Conservation (phyloP, 352 stramenopile species). For the Aphanomyces cochlioides region DNA sequence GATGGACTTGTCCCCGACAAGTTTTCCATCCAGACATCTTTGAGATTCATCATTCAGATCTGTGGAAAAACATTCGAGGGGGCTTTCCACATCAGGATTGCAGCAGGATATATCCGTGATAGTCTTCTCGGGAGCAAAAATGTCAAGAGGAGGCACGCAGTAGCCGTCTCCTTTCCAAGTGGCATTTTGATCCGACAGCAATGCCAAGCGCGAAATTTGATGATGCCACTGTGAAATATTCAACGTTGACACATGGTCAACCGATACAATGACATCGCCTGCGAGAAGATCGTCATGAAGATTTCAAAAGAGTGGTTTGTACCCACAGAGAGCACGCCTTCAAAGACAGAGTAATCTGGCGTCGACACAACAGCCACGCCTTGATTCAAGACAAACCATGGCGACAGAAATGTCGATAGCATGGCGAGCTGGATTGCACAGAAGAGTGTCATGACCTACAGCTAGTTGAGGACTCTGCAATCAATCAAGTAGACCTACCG, state of each 20-base stretch:
- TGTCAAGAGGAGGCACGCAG: slow-evolving; percentile 1
- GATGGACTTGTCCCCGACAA: slow-evolving; percentile 15
- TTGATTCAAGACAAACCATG: slow-evolving; percentile 20
- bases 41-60: neutral
- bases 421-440: slow-evolving; percentile 17
- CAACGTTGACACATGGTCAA: slow-evolving; percentile 18
- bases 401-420: slow-evolving; percentile 17
- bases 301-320: neutral
- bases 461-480: neutral
- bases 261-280: slow-evolving; percentile 24
- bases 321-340: slow-evolving; percentile 20
- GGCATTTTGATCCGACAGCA: slow-evolving; percentile 14
- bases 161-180: slow-evolving; percentile 22
- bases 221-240: neutral
- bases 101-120: slow-evolving; percentile 27
- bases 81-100: slow-evolving; percentile 21
- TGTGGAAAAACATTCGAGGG: slow-evolving; percentile 17
- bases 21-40: slow-evolving; percentile 25
- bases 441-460: slow-evolving; percentile 15
- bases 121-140: neutral
- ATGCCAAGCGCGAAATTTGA: slow-evolving; percentile 12
- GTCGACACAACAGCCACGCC: slow-evolving; percentile 23
- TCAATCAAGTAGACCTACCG: neutral
- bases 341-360: slow-evolving; percentile 23
- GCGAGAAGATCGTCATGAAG: neutral